phyloP scores from a whole-genome alignment of 306 rosid genomes.

The Fragaria ananassa region DNA sequence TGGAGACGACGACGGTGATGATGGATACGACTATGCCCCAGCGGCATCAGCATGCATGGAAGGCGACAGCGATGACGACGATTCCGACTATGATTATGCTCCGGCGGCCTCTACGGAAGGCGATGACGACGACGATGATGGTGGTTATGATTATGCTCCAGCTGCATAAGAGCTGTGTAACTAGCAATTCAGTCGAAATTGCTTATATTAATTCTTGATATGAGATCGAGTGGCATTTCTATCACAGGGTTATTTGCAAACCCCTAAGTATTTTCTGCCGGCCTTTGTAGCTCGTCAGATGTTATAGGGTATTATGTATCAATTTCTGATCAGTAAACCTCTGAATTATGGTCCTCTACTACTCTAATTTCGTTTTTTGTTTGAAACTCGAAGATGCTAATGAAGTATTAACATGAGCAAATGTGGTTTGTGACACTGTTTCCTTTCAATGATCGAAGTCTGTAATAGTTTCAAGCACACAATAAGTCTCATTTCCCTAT shows the following conservation, averaged over 20 bases:
- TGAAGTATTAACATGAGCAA: neutral
- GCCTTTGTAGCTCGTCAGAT: neutral
- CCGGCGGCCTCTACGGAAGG: slow-evolving; percentile 14
- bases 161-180: slow-evolving; percentile 2
- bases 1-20: neutral
- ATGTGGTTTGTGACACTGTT: neutral
- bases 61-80: neutral
- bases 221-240: neutral
- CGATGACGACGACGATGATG: neutral
- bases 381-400: neutral
- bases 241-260: neutral
- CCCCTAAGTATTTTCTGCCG: neutral
- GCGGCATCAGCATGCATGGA: slow-evolving; percentile 1
- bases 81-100: slow-evolving; percentile 13
- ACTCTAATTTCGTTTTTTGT: neutral
- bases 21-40: slow-evolving; percentile 8
- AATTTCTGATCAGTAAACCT: too few species aligned
- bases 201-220: neutral
- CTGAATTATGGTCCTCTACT: too few species aligned
- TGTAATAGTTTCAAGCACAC: neutral
- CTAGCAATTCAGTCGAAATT: neutral
- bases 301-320: neutral
- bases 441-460: neutral
- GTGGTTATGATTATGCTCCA: slow-evolving; percentile 23
- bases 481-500: neutral